Evolutionary conservation across 1,139 yeast genomes (phyloP).

Genomic region (Taiozyma sp.): DNA sequence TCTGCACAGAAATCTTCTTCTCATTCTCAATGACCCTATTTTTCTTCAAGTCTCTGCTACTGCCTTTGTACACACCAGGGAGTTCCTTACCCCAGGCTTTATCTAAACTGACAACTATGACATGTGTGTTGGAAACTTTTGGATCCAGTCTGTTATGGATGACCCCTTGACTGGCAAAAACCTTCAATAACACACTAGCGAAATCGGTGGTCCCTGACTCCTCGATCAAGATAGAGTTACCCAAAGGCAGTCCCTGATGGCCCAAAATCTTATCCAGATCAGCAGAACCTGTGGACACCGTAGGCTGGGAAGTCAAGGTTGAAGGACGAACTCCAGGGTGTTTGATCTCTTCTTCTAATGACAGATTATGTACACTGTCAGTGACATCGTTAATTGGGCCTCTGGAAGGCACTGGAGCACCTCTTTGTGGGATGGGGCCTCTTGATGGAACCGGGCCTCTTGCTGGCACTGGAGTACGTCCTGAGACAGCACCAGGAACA

Average conservation of each 20-base stretch:
- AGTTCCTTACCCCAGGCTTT: constrained; percentile 63
- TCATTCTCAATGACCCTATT: constrained; percentile 53
- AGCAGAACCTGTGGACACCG: constrained; percentile 70
- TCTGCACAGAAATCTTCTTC: constrained; percentile 61
- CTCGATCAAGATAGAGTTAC: constrained; percentile 63
- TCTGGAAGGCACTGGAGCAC: constrained; percentile 5
- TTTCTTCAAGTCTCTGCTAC: constrained; percentile 60
- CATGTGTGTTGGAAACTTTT: constrained; percentile 42
- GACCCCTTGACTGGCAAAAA: constrained; percentile 77
- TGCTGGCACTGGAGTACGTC: constrained; percentile 7
- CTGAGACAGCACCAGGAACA: constrained; percentile 8
- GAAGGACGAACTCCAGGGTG: constrained; percentile 76
- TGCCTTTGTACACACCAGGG: constrained; percentile 77
- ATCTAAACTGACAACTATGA: constrained; percentile 60
- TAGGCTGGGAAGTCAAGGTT: constrained; percentile 63
- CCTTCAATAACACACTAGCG: constrained; percentile 62
- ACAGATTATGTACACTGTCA: constrained; percentile 3
- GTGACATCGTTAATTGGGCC: constrained; percentile 2
- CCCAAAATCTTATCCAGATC: constrained; percentile 71
- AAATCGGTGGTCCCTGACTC: constrained; percentile 92
- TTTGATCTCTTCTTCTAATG: constrained; percentile 16
- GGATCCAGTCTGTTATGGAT: constrained; percentile 52
- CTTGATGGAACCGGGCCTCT: constrained; percentile 19
- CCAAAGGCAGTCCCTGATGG: constrained; percentile 86
- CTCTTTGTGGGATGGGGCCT: constrained; percentile 4